phyloP scores from a whole-genome alignment of 2,329 filamentous ascomycete genomes.

The Bipolaris victoriae region DNA sequence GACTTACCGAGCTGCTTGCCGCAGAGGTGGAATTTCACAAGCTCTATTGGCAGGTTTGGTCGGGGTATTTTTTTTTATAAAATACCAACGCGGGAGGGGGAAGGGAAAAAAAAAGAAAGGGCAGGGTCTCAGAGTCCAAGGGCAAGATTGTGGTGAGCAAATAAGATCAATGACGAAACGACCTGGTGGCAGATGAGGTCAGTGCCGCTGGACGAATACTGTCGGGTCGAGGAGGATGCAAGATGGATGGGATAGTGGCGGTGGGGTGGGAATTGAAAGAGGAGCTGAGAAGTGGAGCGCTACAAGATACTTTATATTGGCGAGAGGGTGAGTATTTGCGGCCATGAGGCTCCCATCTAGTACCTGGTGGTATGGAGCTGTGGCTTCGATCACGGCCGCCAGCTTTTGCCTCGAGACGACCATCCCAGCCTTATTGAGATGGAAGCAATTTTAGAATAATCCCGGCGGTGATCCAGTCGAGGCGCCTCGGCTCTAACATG shows the following conservation, averaged over 20 bases:
- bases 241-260: not conserved
- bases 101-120: conserved; percentile 1
- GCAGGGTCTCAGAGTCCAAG: conserved; percentile 23
- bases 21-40: conserved; percentile 14
- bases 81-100: conserved; percentile 1
- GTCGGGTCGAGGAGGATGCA: not conserved
- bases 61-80: conserved; percentile 4
- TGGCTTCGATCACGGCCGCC: conserved; percentile 44
- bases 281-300: conserved; percentile 7
- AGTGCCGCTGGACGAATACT: conserved; percentile 15
- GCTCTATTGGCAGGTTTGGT: conserved; percentile 2
- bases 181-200: conserved; percentile 11
- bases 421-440: conserved; percentile 37
- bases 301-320: conserved; percentile 38
- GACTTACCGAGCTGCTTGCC: conserved; percentile 29
- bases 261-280: not conserved
- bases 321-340: not conserved
- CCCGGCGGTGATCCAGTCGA: conserved; percentile 42
- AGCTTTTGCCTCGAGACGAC: conserved; percentile 24
- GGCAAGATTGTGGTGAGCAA: conserved; percentile 18
- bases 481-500: conserved; percentile 33
- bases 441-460: conserved; percentile 33
- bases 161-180: conserved; percentile 28
- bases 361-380: conserved; percentile 22
- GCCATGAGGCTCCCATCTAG: conserved; percentile 19